Evolutionary conservation across 805 yeast genomes (phyloP).

Genomic region (Yamadazyma endophytica): DNA sequence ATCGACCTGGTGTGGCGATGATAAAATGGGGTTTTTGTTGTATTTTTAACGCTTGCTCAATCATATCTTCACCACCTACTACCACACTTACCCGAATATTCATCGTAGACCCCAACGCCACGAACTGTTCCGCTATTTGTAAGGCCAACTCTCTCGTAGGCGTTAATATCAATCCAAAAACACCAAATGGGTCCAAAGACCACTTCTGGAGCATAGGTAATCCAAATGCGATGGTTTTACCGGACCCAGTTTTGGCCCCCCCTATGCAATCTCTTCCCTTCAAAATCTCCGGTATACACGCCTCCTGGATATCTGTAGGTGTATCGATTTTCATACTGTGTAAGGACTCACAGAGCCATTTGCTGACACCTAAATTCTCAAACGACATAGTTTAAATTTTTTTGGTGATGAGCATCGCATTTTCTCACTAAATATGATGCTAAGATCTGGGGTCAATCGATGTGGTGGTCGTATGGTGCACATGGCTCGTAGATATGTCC

Average conservation of each 20-base stretch:
- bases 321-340: conserved; percentile 72
- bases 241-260: conserved; percentile 97
- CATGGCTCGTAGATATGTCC: background rate
- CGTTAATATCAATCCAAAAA: conserved; percentile 82
- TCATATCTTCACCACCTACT: conserved; percentile 94
- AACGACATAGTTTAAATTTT: conserved; percentile 40
- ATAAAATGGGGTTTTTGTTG: conserved; percentile 89
- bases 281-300: conserved; percentile 84
- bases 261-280: conserved; percentile 91
- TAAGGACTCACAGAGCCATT: conserved; percentile 83
- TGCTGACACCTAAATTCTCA: conserved; percentile 67
- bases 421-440: background rate
- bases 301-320: conserved; percentile 84
- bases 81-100: conserved; percentile 78
- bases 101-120: conserved; percentile 87
- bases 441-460: background rate
- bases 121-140: conserved; percentile 95
- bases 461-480: background rate
- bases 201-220: conserved; percentile 95
- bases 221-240: conserved; percentile 96
- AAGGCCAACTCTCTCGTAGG: conserved; percentile 93
- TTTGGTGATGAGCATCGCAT: conserved; percentile 2
- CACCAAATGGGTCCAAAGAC: conserved; percentile 94
- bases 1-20: conserved; percentile 94
- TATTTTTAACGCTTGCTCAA: conserved; percentile 78